Percentiles rank a stretch among this genome's conserved stretches.
These are phyloP conservation scores for Ceratocystis alfenasii DNA, from an alignment of 2,329 filamentous ascomycete species.

Conservation along the genomic window DNA sequence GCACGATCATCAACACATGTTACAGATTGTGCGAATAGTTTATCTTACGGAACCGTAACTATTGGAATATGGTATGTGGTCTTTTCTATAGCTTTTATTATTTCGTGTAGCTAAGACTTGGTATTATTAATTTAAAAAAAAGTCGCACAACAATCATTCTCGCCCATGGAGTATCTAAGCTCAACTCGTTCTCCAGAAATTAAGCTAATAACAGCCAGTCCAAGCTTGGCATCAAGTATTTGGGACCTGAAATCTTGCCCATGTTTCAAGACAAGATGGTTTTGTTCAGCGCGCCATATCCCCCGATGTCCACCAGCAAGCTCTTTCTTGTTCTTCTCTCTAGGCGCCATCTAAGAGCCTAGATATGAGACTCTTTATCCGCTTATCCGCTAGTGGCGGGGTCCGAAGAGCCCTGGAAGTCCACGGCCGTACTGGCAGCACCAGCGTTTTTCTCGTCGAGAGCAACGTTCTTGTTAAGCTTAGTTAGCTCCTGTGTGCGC, in stretches of 20 bases:
- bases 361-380: background rate
- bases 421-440: constrained; percentile 30
- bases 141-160: background rate
- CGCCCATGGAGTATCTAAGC: constrained; percentile 5
- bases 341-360: background rate
- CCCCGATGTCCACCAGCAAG: background rate
- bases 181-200: constrained; percentile 9
- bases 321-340: background rate
- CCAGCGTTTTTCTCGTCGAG: constrained; percentile 30
- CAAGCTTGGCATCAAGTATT: constrained; percentile 1
- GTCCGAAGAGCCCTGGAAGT: constrained; percentile 28
- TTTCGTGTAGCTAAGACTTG: too few relatives aligned
- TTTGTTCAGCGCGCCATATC: background rate
- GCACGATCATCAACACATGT: background rate
- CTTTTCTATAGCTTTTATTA: too few relatives aligned
- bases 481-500: constrained; percentile 33
- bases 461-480: constrained; percentile 42
- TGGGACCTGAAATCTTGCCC: background rate
- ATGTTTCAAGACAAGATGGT: background rate
- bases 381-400: constrained; percentile 13
- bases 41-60: background rate
- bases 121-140: background rate
- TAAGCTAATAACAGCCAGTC: background rate
- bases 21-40: background rate
- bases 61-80: too few relatives aligned